These are phyloP conservation scores for Arthrobotrys iridis DNA, from an alignment of 2,329 filamentous ascomycete species.

Conservation along the genomic window DNA sequence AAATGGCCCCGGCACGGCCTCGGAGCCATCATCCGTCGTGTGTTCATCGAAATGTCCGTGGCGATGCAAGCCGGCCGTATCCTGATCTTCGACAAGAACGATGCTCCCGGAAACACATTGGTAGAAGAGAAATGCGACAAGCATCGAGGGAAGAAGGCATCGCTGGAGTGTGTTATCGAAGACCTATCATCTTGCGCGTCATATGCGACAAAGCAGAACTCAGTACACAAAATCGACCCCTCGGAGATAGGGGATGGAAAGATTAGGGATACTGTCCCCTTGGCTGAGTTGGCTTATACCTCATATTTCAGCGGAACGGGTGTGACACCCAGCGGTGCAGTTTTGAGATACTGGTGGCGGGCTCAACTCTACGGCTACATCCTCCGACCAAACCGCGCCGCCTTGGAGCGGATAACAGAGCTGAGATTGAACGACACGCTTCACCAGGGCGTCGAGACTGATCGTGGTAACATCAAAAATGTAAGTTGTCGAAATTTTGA, in stretches of 20 bases:
- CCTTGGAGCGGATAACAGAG: slow-evolving; percentile 29
- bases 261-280: slow-evolving; percentile 10
- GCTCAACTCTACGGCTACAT: slow-evolving; percentile 45
- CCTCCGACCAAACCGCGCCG: slow-evolving; percentile 38
- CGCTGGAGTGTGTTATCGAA: slow-evolving; percentile 41
- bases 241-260: slow-evolving; percentile 3
- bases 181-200: slow-evolving; percentile 39
- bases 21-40: slow-evolving; percentile 33
- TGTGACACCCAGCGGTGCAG: slow-evolving; percentile 24
- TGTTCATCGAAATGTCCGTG: slow-evolving; percentile 34
- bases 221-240: slow-evolving; percentile 6
- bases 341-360: slow-evolving; percentile 51
- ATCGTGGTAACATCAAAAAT: slow-evolving; percentile 1
- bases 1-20: slow-evolving; percentile 45
- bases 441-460: slow-evolving; percentile 28
- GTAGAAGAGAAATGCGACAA: slow-evolving; percentile 23
- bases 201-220: slow-evolving; percentile 33
- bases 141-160: background rate
- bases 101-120: slow-evolving; percentile 35
- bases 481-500: slow-evolving; percentile 4
- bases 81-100: slow-evolving; percentile 16
- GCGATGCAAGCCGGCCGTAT: slow-evolving; percentile 39
- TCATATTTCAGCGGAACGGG: slow-evolving; percentile 27
- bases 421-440: slow-evolving; percentile 41
- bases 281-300: slow-evolving; percentile 19